These are phyloP conservation scores for Penicillium sp. DNA, from an alignment of 2,329 filamentous ascomycete species.

Conservation along the genomic window DNA sequence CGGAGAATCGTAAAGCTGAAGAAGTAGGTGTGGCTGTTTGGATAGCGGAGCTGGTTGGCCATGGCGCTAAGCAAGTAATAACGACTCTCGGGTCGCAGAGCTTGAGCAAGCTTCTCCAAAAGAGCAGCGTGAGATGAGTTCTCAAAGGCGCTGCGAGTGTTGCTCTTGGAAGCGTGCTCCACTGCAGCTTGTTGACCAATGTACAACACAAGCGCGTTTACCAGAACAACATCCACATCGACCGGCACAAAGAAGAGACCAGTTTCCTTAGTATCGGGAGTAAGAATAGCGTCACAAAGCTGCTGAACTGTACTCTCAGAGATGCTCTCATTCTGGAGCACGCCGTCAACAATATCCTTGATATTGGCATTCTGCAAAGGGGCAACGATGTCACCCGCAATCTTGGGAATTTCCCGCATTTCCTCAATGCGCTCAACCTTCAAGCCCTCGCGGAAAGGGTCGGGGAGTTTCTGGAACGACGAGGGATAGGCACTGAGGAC, in stretches of 20 bases:
- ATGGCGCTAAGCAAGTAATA: constrained; percentile 84
- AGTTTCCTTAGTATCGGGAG: constrained; percentile 57
- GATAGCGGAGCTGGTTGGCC: constrained; percentile 86
- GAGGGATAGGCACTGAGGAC: constrained; percentile 77
- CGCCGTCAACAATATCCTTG: constrained; percentile 53
- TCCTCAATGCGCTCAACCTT: constrained; percentile 77
- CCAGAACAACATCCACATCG: constrained; percentile 66
- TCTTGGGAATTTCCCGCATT: constrained; percentile 64
- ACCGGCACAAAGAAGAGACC: constrained; percentile 67
- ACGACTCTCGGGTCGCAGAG: constrained; percentile 71
- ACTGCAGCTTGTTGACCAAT: constrained; percentile 71
- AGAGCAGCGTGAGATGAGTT: constrained; percentile 68
- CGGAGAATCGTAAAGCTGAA: constrained; percentile 84
- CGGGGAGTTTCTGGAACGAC: constrained; percentile 67
- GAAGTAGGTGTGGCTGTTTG: constrained; percentile 86
- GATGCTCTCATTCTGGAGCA: constrained; percentile 58
- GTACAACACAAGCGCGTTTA: constrained; percentile 82
- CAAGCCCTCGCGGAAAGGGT: constrained; percentile 69
- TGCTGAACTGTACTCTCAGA: constrained; percentile 70
- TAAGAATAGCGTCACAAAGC: constrained; percentile 70
- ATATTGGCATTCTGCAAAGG: constrained; percentile 52
- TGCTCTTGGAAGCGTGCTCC: constrained; percentile 57
- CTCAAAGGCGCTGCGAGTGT: constrained; percentile 59
- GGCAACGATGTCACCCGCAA: constrained; percentile 61
- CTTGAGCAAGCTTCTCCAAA: constrained; percentile 73